Evolutionary conservation across 225 moss, liverwort and hornwort species (phyloP), one percentile per base, ranked within the genome.

Genomic region (Antitrichia curtipendula): DNA sequence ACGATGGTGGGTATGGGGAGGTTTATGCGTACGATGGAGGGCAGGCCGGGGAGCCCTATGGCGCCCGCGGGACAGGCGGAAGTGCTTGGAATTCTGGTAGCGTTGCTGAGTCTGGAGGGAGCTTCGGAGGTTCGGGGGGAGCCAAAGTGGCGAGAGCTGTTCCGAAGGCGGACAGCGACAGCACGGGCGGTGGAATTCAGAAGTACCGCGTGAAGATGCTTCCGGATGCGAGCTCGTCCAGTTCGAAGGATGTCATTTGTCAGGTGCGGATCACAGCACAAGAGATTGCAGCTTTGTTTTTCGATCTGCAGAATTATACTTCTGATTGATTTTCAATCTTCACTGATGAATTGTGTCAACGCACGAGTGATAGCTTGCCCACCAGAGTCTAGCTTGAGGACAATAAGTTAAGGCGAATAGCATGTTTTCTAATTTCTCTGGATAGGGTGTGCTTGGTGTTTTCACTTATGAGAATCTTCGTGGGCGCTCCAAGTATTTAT

Each of bases 141-240:
- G 82, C 86, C 49, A 95, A 93, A 83, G 86, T 98, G 89, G 91
- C 88, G 61, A 92, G 97, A 81, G 96, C 95, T 40, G 90, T 91
- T 50, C 96, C 97, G 29, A 96, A 97, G 89, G 79, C 59, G 72
- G 95, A 95, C 54, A 92, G 90, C 64, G 92, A 93, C 78, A 90
- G 93, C 58, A 90, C 92, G 16, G 90, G 91, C 20, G 96, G 97
- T 29, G 98, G 98, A 40, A 91, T 97, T 28, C 98, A 96, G 84
- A 97, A 95, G 86, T 98, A 95, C 36, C 93, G 97, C 38, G 98
- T 98, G 85, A 98, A 98, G 91, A 89, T 98, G 89, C 94, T 98
- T 81, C 95, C 96, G n/a, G 98, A 98, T 64, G 82, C 94, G 70
- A 91, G 91, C 75, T 91, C 91, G 10, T 91, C 91, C 12, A 89